Base-by-base conservation (phyloP, 805 yeast species). In the Kluyveromyces wickerhamii region DNA sequence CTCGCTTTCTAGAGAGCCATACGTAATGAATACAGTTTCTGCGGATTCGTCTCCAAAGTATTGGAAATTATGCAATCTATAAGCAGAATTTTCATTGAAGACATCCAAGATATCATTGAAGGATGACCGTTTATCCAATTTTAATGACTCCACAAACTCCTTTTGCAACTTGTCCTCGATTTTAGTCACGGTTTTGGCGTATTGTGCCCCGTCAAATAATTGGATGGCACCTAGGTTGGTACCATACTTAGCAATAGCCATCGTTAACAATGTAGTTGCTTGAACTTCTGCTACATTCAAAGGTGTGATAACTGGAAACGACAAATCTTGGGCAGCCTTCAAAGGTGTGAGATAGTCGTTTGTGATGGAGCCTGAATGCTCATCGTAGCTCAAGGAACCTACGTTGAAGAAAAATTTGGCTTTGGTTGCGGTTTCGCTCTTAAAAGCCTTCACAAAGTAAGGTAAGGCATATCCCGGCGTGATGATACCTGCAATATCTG, bases 201-300 rank as follows among this genome's bases (percentile, higher is more conserved):
- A 47, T 25, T 76, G 69, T 10, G 82, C 67, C 21, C 96, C 96
- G 57, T 88, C 96, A 54, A 79, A 85, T 42, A 85, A 66, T 57
- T 83, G 78, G 37, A 86, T 54, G 10, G 79, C 69, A 3, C 94
- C 54, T 18, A 61, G 60, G 4, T 38, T 23, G 2, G 22, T 28
- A 4, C 47, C 44, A 28, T 64, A 47, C 21, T 72, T 66, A 14
- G 88, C 78, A 44, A 79, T 62, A 34, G 71, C 79, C 27, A 77
- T 65, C 32, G 86, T 69, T 46, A 85, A 66, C 25, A 81, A 59
- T 15, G 94, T 55, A 35, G 77, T 65, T 42, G 74, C 74, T 59
- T 83, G 89, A 35, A 77, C 72, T 55, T 84, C 94, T 24, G 67
- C 49, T 17, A 67, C 63, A 34, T 68, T 59, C 21, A 76, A 66